Base-by-base conservation (phyloP, 495 filamentous ascomycete species). In the Poronia punctata region DNA sequence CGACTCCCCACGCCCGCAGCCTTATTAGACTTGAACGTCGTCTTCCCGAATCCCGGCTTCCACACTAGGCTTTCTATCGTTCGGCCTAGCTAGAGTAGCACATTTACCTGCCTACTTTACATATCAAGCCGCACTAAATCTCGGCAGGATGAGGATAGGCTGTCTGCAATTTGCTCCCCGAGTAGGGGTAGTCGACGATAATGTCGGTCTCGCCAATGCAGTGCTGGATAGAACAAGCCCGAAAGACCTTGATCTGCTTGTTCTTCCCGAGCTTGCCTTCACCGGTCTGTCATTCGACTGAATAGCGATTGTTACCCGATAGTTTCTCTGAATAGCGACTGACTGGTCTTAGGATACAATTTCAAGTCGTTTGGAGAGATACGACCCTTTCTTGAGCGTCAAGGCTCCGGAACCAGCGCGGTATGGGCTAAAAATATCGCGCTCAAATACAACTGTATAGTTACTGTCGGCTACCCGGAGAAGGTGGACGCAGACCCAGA, bases 391-490 rank as follows among this genome's bases (percentile, higher is more conserved):
- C 75, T 95, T n/a, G 92, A 98, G 58, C 79, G 79, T 14, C 81
- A 76, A 11, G 75, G 78, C 3, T 58, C 78, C 1, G 92, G 92
- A 1, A 76, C 79, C 24, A 85, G 80, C 28, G 80, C 85, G 3
- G 54, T 74, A 30, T 98, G 92, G 92, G 92, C 92, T 1, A 71
- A 75, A 19, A 72, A 72, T 16, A 83, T 74, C 5, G 92, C 92
- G 12, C 61, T 70, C 39, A 80, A 78, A 36, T 70, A 88, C 43
- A 65, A 74, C 11, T 95, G 89, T 61, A 74, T 78, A 45, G 87
- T 96, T n/a, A 83, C 79, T 17, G 81, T 88, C 5, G 90, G 92
- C 8, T 98, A 97, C 53, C 88, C 92, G 0, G 92, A 98, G 60
- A 72, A 59, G 47, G 70, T 60, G 15, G 65, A 74, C 48, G 56